A percentile compares a stretch with the other conserved stretches of the same genome.
Evolutionary conservation across 768 basidiomycete species (phyloP).

Genomic region (Suillus placidus): DNA sequence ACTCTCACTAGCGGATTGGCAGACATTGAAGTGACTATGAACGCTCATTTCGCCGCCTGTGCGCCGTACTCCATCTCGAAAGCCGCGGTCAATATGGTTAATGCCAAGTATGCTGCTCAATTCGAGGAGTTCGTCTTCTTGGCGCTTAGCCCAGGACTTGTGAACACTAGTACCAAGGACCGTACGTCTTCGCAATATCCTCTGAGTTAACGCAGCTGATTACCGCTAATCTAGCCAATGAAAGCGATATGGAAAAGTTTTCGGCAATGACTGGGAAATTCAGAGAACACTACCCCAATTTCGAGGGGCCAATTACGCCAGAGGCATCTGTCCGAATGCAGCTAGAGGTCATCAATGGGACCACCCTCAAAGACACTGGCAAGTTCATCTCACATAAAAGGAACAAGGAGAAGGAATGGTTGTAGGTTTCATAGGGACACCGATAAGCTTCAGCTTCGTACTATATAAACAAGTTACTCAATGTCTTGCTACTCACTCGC

Average conservation of each 20-base stretch:
- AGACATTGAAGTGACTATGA: slow-evolving; percentile 29
- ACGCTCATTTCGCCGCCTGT: slow-evolving; percentile 8
- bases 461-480: background rate
- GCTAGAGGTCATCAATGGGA: slow-evolving; percentile 19
- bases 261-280: slow-evolving; percentile 18
- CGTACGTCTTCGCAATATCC: slow-evolving; percentile 5
- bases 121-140: slow-evolving; percentile 41
- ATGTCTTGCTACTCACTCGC: background rate
- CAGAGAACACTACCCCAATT: slow-evolving; percentile 16
- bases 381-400: slow-evolving; percentile 27
- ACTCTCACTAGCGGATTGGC: slow-evolving; percentile 29
- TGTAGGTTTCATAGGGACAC: slow-evolving; percentile 10
- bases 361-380: slow-evolving; percentile 19
- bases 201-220: slow-evolving; percentile 4
- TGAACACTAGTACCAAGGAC: slow-evolving; percentile 20
- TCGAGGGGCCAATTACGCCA: slow-evolving; percentile 23
- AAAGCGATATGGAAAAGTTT: no score
- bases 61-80: slow-evolving; percentile 40
- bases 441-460: background rate
- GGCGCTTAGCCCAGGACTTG: slow-evolving; percentile 40
- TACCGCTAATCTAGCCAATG: slow-evolving; percentile 10
- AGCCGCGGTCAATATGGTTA: slow-evolving; percentile 39
- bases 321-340: slow-evolving; percentile 19
- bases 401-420: slow-evolving; percentile 28
- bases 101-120: slow-evolving; percentile 38